These are phyloP conservation scores for Pythium phragmiticola DNA, from an alignment of 352 stramenopile genomes.

Conservation along the genomic window DNA sequence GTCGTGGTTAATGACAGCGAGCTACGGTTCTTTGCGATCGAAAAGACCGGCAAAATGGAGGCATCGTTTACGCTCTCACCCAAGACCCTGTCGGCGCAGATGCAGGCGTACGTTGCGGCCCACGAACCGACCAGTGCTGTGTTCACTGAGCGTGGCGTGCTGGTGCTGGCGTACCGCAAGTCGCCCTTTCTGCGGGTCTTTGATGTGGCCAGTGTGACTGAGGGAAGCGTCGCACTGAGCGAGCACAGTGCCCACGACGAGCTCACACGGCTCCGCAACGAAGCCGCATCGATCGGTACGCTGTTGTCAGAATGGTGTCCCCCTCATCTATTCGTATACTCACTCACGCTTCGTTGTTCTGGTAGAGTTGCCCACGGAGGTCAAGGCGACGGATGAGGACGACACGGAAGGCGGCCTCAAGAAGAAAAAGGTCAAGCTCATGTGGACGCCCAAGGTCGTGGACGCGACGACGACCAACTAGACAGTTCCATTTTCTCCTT, in stretches of 20 bases:
- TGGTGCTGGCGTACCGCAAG: conserved; percentile 63
- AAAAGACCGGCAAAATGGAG: conserved; percentile 15
- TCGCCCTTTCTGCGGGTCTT: conserved; percentile 64
- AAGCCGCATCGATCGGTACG: conserved; percentile 57
- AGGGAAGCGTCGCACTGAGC: conserved; percentile 22
- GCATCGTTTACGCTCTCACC: conserved; percentile 18
- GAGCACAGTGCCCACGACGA: conserved; percentile 25
- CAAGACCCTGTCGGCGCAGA: conserved; percentile 31
- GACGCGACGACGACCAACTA: conserved; percentile 11
- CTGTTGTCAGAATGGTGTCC: background rate
- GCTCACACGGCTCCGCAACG: conserved; percentile 45
- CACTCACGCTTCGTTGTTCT: background rate
- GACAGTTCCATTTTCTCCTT: background rate
- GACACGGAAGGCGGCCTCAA: conserved; percentile 65
- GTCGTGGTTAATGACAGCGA: conserved; percentile 51
- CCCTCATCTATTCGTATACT: background rate
- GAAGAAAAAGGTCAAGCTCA: conserved; percentile 78
- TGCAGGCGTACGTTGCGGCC: conserved; percentile 19
- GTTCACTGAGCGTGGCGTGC: conserved; percentile 44
- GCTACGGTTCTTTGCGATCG: conserved; percentile 60
- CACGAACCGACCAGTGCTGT: conserved; percentile 46
- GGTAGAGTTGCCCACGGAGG: conserved; percentile 47
- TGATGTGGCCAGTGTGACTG: conserved; percentile 33
- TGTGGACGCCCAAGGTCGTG: conserved; percentile 43
- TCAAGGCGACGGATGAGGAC: conserved; percentile 54